phyloP scores from a whole-genome alignment of 2,329 filamentous ascomycete species.

The Epichloe elymi region DNA sequence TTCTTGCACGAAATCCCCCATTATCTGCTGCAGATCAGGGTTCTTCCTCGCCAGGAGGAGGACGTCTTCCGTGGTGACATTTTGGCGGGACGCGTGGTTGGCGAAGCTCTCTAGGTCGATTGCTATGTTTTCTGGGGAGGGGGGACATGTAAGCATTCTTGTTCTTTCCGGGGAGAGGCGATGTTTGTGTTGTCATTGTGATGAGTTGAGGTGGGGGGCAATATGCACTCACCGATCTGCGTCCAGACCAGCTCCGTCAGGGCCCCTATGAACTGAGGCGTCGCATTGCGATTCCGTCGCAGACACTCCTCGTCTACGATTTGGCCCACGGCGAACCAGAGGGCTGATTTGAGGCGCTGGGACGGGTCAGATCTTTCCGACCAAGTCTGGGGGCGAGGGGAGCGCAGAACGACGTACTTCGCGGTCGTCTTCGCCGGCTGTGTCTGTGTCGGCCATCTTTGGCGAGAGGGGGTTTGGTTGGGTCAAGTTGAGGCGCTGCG shows the following conservation, averaged over 20 bases:
- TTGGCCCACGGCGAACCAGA: constrained; percentile 75
- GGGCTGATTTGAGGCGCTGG: constrained; percentile 68
- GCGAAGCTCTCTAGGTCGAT: constrained; percentile 43
- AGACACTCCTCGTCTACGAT: constrained; percentile 75
- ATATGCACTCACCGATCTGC: constrained; percentile 52
- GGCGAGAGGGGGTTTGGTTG: neutral
- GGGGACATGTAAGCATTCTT: neutral
- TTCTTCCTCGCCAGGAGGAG: constrained; percentile 78
- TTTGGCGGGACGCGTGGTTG: constrained; percentile 69
- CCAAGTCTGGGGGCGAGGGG: too few relatives aligned
- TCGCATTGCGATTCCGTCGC: constrained; percentile 58
- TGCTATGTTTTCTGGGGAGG: constrained; percentile 37
- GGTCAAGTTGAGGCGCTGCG: neutral
- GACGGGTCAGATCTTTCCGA: neutral
- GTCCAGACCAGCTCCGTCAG: constrained; percentile 79
- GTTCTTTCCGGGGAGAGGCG: neutral
- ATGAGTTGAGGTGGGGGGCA: too few relatives aligned
- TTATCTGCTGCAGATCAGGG: constrained; percentile 64
- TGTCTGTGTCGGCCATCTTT: constrained; percentile 20
- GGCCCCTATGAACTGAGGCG: constrained; percentile 79
- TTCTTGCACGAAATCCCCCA: constrained; percentile 55
- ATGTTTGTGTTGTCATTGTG: neutral
- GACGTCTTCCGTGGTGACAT: constrained; percentile 75
- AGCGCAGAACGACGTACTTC: constrained; percentile 15
- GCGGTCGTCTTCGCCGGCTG: constrained; percentile 21